Evolutionary conservation across 805 yeast species (phyloP), one percentile per base, ranked within the genome.

Genomic region (Barnettozyma siamensis): DNA sequence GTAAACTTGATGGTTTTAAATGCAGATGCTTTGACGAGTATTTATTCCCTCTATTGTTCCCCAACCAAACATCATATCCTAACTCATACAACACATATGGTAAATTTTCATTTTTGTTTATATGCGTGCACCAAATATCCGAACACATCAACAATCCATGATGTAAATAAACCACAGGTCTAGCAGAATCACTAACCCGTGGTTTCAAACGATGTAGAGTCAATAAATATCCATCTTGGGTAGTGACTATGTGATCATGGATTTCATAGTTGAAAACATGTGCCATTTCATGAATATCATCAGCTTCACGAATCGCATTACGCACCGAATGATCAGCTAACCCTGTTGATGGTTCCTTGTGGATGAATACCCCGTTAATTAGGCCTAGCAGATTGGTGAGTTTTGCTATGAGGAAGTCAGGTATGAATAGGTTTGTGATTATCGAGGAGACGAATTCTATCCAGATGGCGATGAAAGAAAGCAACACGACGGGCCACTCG

Each of bases 31-130:
- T 64, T 59, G 49, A 55, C 21, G 94, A 82, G 66, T 91, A 91
- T 63, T 91, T 93, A 66, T 91, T 93, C 8, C 96, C 96, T 41
- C 96, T 70, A 57, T 86, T 88, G 61, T 87, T 88, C 2, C 98
- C 98, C 46, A 91, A 66, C 91, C 95, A 91, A 6, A 91, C 97
- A 58, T 91, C 99, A 60, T 80, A 91, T 3, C 97, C 97, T 36
- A 76, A 57, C 43, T 88, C 87, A 42, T 80, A 77, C 31, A 91
- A 69, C 6, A 76, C 64, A 58, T 83, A 81, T 0, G 98, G 96
- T 33, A 93, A 64, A 45, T 80, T 78, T 35, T 70, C 67, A 48
- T 63, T 45, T 43, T 72, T 69, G 42, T 72, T 61, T 38, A 67
- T 45, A 37, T 67, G 65, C 54, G 78, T 73, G 53, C 78, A 61